A percentile compares a stretch with the other conserved stretches of the same genome.
phyloP scores from a whole-genome alignment of 106 monocot species.

The Amphibolis antarctica region DNA sequence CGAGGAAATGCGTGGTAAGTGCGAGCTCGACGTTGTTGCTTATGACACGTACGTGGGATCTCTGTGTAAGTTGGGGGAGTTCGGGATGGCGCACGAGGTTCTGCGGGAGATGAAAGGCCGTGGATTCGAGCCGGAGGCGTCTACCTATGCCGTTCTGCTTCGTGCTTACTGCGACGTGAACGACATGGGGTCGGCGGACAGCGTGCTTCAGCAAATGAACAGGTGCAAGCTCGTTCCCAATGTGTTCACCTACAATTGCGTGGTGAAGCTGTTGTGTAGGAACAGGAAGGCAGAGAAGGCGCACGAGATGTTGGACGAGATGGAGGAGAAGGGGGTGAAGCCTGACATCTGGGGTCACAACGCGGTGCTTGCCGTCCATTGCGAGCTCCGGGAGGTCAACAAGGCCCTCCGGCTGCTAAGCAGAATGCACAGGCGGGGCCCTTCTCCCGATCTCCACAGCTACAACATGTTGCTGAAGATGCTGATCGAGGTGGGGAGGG shows the following conservation, averaged over 20 bases:
- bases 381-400: constrained; percentile 54
- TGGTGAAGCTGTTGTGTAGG: constrained; percentile 49
- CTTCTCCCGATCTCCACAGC: constrained; percentile 49
- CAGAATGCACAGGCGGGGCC: constrained; percentile 44
- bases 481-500: constrained; percentile 60
- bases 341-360: constrained; percentile 87
- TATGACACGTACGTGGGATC: constrained; percentile 50
- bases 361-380: constrained; percentile 46
- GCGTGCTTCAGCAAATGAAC: constrained; percentile 37
- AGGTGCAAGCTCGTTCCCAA: constrained; percentile 33
- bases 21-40: constrained; percentile 25
- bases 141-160: constrained; percentile 42
- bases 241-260: constrained; percentile 66
- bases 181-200: constrained; percentile 29
- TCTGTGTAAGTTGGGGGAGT: constrained; percentile 37
- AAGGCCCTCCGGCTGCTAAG: constrained; percentile 43
- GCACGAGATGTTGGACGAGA: constrained; percentile 61
- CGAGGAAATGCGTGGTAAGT: constrained; percentile 58
- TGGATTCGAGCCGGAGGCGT: constrained; percentile 40
- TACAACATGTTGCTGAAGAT: constrained; percentile 95
- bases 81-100: constrained; percentile 24
- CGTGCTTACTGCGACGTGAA: constrained; percentile 43
- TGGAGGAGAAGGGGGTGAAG: constrained; percentile 34
- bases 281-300: constrained; percentile 43
- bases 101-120: constrained; percentile 38